These are phyloP conservation scores for Onygenales sp. DNA, from an alignment of 2,329 filamentous ascomycete genomes.

Conservation along the genomic window DNA sequence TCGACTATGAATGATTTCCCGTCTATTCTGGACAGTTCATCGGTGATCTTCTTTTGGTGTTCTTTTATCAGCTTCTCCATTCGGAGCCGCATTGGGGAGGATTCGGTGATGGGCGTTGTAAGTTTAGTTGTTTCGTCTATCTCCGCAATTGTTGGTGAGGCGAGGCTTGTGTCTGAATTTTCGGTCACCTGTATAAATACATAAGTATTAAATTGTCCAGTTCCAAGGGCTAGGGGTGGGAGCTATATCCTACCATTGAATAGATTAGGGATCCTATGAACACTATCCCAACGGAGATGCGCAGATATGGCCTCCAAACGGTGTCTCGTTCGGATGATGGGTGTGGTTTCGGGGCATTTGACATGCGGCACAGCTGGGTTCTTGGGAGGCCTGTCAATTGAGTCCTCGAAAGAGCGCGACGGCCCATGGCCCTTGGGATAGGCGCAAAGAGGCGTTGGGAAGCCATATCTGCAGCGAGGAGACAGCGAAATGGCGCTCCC, in stretches of 20 bases:
- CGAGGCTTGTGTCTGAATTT: constrained; percentile 28
- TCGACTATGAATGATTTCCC: constrained; percentile 73
- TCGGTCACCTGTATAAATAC: constrained; percentile 17
- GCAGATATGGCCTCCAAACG: constrained; percentile 38
- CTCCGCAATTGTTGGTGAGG: constrained; percentile 63
- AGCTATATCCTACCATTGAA: constrained; percentile 36
- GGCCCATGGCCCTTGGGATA: constrained; percentile 25
- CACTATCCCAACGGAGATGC: constrained; percentile 39
- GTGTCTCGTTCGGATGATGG: constrained; percentile 21
- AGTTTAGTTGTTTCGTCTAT: constrained; percentile 73
- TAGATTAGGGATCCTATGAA: constrained; percentile 42
- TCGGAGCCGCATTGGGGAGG: constrained; percentile 89
- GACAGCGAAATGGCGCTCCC: not conserved
- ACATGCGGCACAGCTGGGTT: constrained; percentile 18
- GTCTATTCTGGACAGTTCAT: constrained; percentile 73
- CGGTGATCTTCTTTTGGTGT: constrained; percentile 80
- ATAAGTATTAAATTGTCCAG: not conserved
- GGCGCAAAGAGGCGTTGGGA: constrained; percentile 22
- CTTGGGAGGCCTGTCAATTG: constrained; percentile 13
- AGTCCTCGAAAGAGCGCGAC: constrained; percentile 15
- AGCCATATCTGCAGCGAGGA: constrained; percentile 17
- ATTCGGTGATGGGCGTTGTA: constrained; percentile 61
- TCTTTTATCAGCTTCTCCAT: constrained; percentile 97
- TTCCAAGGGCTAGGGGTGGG: not conserved
- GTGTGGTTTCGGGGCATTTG: constrained; percentile 14